A percentile compares a stretch with the other conserved stretches of the same genome.
phyloP scores from a whole-genome alignment of 345 rosid genomes.

The Hibiscus tridactylites region DNA sequence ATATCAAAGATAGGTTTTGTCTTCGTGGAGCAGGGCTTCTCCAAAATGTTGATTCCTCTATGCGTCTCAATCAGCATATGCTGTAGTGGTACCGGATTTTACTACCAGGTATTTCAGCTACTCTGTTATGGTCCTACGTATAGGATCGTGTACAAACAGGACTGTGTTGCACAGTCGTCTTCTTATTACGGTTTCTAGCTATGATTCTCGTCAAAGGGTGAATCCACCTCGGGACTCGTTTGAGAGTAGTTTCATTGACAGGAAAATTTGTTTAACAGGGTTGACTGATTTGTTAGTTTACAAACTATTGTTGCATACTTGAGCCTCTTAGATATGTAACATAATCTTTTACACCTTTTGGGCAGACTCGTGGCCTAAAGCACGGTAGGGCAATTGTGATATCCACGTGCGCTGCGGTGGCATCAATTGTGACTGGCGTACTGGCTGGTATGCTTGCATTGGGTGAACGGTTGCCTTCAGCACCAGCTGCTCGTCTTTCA shows the following conservation, averaged over 20 bases:
- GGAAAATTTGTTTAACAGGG: neutral
- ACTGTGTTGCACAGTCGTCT: too few relatives aligned
- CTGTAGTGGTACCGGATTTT: constrained; percentile 88
- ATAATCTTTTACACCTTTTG: constrained; percentile 10
- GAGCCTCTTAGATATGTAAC: neutral
- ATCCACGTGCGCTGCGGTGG: constrained; percentile 95
- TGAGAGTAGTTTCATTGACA: neutral
- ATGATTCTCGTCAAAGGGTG: too few relatives aligned
- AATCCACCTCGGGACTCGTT: too few relatives aligned
- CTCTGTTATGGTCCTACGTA: neutral
- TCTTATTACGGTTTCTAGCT: too few relatives aligned
- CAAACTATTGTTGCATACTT: neutral
- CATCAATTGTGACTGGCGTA: constrained; percentile 91
- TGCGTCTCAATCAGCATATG: constrained; percentile 78
- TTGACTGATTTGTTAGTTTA: neutral
- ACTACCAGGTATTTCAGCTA: constrained; percentile 61
- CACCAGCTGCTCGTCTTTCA: constrained; percentile 62
- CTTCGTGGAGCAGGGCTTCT: constrained; percentile 78
- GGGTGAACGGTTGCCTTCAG: constrained; percentile 81
- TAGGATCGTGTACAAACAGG: too few relatives aligned
- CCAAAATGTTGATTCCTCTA: constrained; percentile 56
- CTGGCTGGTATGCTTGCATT: constrained; percentile 93
- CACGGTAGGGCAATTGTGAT: constrained; percentile 97
- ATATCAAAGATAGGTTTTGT: constrained; percentile 97
- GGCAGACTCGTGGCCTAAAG: constrained; percentile 91